Evolutionary conservation across 2,329 filamentous ascomycete genomes (phyloP), one percentile per base, ranked within the genome.

Genomic region (Dactylellina parvicollis): DNA sequence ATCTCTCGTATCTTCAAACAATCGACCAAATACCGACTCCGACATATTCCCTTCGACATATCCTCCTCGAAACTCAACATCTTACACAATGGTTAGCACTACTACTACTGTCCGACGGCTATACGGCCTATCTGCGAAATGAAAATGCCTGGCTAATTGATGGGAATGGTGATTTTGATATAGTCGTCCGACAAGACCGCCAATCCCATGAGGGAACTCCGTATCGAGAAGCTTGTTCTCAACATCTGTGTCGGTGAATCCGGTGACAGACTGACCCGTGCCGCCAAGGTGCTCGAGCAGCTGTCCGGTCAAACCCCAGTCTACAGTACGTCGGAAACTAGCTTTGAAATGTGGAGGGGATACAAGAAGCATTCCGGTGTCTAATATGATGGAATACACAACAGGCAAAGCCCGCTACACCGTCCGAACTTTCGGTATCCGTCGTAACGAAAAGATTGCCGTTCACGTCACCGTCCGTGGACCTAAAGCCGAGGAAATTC

Each of bases 231-330:
- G 88, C 92, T 97, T 84, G 93, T 96, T 85, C 91, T 97, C 83
- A 97, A 97, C 90, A 97, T 97, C 86, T 97, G 92, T 80, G 95
- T 99, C 81, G 95, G 95, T 86, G 95, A 99, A 88, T 98, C 94
- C 90, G 95, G 95, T 92, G 95, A 99, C 87, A 96, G 95, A 90
- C 90, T 99, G 83, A 99, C 95, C 81, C 92, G 95, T 90, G 95
- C 95, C 83, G 95, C 95, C 83, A 99, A 99, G 90, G 95, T 99
- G 89, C 89, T 99, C 80, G 95, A 99, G 88, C 95, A 99, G 89
- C 88, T 99, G 84, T 92, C 88, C 85, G 95, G 95, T 93, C 95
- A 99, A 88, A 98, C 95, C 80, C 95, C 95, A 81, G 95, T 99
- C 86, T 99, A 99, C 92, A 96, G 92, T 94, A 88, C 78, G 88